phyloP scores from a whole-genome alignment of 345 rosid species.

The Hypericum perforatum region DNA sequence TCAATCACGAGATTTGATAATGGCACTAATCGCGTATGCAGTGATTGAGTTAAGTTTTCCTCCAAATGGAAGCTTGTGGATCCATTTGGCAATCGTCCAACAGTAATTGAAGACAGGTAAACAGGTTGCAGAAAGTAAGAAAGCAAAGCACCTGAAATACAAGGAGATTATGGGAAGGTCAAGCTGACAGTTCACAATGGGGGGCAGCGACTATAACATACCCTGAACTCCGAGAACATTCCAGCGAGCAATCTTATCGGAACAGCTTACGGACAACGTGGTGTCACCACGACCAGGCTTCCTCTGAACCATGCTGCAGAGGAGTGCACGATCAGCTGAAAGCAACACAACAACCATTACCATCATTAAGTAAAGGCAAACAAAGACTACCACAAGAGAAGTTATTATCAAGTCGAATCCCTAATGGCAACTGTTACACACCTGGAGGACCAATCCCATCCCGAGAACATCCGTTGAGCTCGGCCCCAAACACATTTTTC shows the following conservation, averaged over 20 bases:
- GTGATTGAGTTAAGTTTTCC: constrained; percentile 43
- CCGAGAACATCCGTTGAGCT: constrained; percentile 10
- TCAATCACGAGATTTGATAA: constrained; percentile 28
- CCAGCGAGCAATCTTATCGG: constrained; percentile 90
- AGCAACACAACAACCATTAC: neutral
- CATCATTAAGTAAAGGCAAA: constrained; percentile 7
- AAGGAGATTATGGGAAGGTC: constrained; percentile 4
- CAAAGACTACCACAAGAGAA: constrained; percentile 8
- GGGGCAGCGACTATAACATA: constrained; percentile 11
- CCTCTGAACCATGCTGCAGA: constrained; percentile 54
- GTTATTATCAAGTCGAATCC: neutral
- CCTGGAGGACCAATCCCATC: neutral
- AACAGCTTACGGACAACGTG: constrained; percentile 85
- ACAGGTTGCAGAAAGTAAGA: constrained; percentile 56
- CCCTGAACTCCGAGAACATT: constrained; percentile 92
- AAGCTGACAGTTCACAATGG: neutral
- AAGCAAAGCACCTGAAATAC: constrained; percentile 66
- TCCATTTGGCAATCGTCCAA: constrained; percentile 43
- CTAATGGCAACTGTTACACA: neutral
- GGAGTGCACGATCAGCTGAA: constrained; percentile 29
- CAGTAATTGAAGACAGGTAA: constrained; percentile 62
- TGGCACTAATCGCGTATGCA: constrained; percentile 41
- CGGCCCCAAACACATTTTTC: constrained; percentile 21
- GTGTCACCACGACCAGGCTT: constrained; percentile 95
- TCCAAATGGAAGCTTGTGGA: constrained; percentile 30